Percentiles rank a stretch among this genome's conserved stretches.
These are phyloP conservation scores for Diplocarpon rosae DNA, from an alignment of 2,329 filamentous ascomycete species.

Conservation along the genomic window DNA sequence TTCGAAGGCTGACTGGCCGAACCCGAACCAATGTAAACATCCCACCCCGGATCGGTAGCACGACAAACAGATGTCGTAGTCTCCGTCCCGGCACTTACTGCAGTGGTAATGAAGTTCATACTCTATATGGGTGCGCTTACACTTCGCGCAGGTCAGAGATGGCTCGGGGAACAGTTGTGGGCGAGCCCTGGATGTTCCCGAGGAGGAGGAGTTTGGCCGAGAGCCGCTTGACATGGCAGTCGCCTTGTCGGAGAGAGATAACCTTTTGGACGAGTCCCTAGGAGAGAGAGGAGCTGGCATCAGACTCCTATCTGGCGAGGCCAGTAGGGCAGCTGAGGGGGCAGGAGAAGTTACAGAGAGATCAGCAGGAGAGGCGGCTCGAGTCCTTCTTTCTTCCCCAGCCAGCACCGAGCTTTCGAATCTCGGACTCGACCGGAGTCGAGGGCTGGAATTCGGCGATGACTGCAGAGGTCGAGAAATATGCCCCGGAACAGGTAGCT, in stretches of 20 bases:
- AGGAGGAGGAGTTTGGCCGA: conserved; percentile 24
- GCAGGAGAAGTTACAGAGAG: conserved; percentile 15
- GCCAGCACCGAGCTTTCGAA: conserved; percentile 10
- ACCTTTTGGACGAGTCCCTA: conserved; percentile 9
- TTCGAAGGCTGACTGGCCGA: conserved; percentile 59
- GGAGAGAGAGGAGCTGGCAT: conserved; percentile 25
- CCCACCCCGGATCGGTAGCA: conserved; percentile 72
- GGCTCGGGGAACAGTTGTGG: conserved; percentile 54
- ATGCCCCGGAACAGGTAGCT: conserved; percentile 12
- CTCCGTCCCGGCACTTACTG: conserved; percentile 52
- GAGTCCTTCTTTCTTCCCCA: conserved; percentile 9
- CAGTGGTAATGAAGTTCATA: conserved; percentile 84
- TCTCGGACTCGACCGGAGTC: conserved; percentile 9
- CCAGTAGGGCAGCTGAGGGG: conserved; percentile 8
- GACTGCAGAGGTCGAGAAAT: conserved; percentile 9
- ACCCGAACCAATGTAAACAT: conserved; percentile 82
- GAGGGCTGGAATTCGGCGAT: conserved; percentile 15
- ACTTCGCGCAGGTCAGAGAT: conserved; percentile 61
- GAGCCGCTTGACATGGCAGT: conserved; percentile 23
- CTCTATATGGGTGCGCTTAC: conserved; percentile 62
- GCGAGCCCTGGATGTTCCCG: conserved; percentile 21
- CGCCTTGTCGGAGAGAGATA: conserved; percentile 23
- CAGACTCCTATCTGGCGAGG: conserved; percentile 18
- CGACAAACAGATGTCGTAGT: conserved; percentile 67
- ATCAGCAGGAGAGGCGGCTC: conserved; percentile 16